Conservation (phyloP, 1,139 yeast genomes). For the Candida frijolesensis region DNA sequence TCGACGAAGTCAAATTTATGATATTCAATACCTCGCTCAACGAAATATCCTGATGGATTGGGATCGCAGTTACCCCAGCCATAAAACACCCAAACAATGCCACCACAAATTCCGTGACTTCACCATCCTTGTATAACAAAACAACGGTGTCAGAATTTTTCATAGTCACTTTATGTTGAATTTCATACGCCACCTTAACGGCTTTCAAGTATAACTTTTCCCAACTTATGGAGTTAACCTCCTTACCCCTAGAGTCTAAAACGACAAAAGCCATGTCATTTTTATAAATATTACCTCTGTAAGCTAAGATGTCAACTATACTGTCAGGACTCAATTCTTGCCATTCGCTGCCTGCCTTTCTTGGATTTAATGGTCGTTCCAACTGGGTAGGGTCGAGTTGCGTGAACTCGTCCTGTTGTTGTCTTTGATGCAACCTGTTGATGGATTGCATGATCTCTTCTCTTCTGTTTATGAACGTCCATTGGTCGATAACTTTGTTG, state of each 20-base stretch:
- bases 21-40: constrained; percentile 70
- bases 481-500: constrained; percentile 47
- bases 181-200: constrained; percentile 86
- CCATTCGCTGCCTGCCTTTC: constrained; percentile 29
- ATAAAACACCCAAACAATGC: constrained; percentile 90
- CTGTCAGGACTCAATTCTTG: constrained; percentile 45
- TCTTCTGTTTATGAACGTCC: constrained; percentile 50
- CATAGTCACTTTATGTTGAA: constrained; percentile 67
- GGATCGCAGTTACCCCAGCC: constrained; percentile 94
- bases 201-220: constrained; percentile 83
- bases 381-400: constrained; percentile 44
- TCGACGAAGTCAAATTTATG: constrained; percentile 73
- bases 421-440: constrained; percentile 38
- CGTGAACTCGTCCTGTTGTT: constrained; percentile 23
- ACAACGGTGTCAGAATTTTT: constrained; percentile 84
- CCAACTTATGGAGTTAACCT: constrained; percentile 78
- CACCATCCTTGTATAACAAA: constrained; percentile 79
- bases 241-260: constrained; percentile 81
- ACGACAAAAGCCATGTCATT: constrained; percentile 72
- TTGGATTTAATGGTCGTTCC: constrained; percentile 61
- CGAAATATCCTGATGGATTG: constrained; percentile 75
- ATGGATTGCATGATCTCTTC: constrained; percentile 49
- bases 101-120: constrained; percentile 80
- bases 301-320: constrained; percentile 70
- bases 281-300: constrained; percentile 67